Conservation (phyloP, 305 asterid genomes). For the Salvia sclarea region DNA sequence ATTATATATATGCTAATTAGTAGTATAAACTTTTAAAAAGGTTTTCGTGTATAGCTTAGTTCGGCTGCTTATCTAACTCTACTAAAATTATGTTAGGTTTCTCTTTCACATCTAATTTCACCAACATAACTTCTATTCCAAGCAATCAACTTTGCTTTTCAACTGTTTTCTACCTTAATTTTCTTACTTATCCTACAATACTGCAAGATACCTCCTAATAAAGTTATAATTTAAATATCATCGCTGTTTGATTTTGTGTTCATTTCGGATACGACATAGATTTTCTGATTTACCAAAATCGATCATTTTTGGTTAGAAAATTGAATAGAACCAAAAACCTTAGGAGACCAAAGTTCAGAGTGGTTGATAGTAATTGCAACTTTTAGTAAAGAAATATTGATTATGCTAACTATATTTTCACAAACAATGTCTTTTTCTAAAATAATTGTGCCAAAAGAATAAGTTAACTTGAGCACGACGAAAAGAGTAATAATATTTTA, state of each 20-base stretch:
- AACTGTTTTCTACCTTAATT: not conserved
- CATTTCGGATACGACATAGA: not conserved
- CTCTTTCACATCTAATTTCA: constrained; percentile 11
- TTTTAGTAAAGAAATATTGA: not conserved
- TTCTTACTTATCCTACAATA: not conserved
- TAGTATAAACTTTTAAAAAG: not conserved
- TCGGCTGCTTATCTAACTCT: constrained; percentile 13
- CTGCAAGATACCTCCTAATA: not conserved
- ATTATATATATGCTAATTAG: not conserved
- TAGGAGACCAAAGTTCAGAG: constrained; percentile 1
- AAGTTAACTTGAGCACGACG: too few species aligned
- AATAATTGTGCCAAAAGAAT: too few species aligned
- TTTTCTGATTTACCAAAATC: not conserved
- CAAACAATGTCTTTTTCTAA: not conserved
- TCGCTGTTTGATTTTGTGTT: not conserved
- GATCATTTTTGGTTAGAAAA: not conserved
- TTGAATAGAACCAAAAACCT: not conserved
- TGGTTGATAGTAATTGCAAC: constrained; percentile 19
- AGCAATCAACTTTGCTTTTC: constrained; percentile 1
- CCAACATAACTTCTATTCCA: constrained; percentile 18
- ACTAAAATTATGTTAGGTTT: constrained; percentile 21
- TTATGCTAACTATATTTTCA: not conserved
- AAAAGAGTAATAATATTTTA: too few species aligned
- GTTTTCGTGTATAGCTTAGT: constrained; percentile 16
- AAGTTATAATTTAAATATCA: not conserved